Evolutionary conservation across 495 filamentous ascomycete species (phyloP).

Genomic region (Aspergillus ostianus): DNA sequence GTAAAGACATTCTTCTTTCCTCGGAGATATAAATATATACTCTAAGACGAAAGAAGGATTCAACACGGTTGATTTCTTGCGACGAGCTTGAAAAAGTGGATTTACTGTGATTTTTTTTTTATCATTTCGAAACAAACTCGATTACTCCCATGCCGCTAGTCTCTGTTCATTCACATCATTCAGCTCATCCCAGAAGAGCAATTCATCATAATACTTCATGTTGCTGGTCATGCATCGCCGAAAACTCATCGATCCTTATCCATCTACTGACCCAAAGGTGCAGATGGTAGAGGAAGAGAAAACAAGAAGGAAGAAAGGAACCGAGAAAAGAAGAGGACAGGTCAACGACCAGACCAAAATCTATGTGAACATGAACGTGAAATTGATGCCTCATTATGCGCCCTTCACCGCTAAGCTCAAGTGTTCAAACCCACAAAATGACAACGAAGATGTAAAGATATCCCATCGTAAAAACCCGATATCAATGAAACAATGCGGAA

Average conservation of each 20-base stretch:
- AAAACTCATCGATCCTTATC: no score
- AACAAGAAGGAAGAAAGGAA: neutral
- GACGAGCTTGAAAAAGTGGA: no score
- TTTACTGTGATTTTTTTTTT: no score
- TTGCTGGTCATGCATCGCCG: neutral
- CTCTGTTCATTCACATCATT: neutral
- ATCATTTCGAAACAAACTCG: no score
- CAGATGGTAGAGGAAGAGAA: neutral
- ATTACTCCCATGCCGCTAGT: neutral
- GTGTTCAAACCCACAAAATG: neutral
- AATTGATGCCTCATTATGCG: slow-evolving; percentile 10
- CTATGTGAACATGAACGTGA: slow-evolving; percentile 5
- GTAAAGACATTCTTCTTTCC: no score
- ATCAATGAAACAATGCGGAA: slow-evolving; percentile 7
- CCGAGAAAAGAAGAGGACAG: no score
- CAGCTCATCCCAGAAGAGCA: neutral
- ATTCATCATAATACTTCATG: neutral
- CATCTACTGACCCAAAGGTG: no score
- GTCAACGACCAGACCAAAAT: slow-evolving; percentile 1
- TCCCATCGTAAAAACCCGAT: neutral
- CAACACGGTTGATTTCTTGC: no score
- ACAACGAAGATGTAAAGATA: slow-evolving; percentile 4
- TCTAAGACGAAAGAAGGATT: no score
- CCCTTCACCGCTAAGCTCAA: slow-evolving; percentile 29
- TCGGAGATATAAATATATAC: no score